Evolutionary conservation across 768 basidiomycete genomes (phyloP).

Genomic region (Amanita rubescens): DNA sequence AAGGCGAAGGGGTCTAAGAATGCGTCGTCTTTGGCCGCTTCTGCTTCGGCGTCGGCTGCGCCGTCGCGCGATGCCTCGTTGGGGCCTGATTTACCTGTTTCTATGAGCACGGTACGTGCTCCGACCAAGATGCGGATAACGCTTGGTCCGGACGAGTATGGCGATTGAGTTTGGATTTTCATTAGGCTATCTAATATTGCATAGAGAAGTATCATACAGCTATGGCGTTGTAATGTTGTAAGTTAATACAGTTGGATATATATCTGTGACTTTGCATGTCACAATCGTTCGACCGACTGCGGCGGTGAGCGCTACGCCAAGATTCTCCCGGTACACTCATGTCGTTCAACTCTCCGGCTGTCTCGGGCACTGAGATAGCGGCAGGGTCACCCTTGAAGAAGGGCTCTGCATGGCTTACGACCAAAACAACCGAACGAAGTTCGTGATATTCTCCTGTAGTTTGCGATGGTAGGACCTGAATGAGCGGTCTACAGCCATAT

Average conservation of each 20-base stretch:
- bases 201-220: conserved; percentile 4
- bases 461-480: background rate
- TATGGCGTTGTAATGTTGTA: background rate
- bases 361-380: conserved; percentile 26
- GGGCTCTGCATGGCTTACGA: conserved; percentile 31
- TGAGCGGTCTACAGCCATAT: conserved; percentile 28
- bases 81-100: conserved; percentile 34
- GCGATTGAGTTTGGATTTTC: background rate
- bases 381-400: conserved; percentile 26
- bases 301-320: background rate
- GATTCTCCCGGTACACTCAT: conserved; percentile 7
- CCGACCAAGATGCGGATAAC: conserved; percentile 60
- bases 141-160: conserved; percentile 7
- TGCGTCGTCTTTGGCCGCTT: conserved; percentile 28
- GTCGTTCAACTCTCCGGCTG: conserved; percentile 20
- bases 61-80: conserved; percentile 54
- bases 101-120: conserved; percentile 32
- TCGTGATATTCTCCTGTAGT: conserved; percentile 15
- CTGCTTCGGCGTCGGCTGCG: conserved; percentile 33
- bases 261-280: background rate
- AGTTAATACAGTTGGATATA: background rate
- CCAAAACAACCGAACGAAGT: conserved; percentile 46
- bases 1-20: conserved; percentile 36
- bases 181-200: conserved; percentile 5
- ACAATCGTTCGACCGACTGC: background rate